Evolutionary conservation across 164 flowering plant genomes (phyloP), one percentile per base, ranked within the genome.

Genomic region (Nymphaea colorata): DNA sequence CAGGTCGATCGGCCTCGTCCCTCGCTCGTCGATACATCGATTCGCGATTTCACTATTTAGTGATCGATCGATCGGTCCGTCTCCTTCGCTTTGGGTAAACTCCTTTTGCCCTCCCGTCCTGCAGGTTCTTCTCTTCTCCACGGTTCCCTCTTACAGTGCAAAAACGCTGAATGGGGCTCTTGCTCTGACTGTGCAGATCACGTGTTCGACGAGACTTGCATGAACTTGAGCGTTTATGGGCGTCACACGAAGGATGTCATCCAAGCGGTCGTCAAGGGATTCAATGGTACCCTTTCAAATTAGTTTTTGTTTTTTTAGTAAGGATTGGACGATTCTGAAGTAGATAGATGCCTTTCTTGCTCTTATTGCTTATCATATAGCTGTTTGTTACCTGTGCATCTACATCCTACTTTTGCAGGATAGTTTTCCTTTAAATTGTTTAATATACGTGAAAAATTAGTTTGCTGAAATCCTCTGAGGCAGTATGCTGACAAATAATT

Each of bases 201-300:
- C n/a, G 79, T 93, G 14, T 91, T 91, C 62, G 79, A 83, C 41
- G 91, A 87, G 68, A 86, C 86, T 3, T 83, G 91, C 57, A 84
- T 68, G 63, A 93, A 87, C 42, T 45, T 12, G 1, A 84, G 89
- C 70, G 93, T 94, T 8, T 94, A 91, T 61, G 73, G 78, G 67
- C 80, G 82, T 69, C 83, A 87, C 6, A 89, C 96, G 0, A 82
- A 77, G 69, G 90, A 89, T 4, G 82, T 94, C 6, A 96, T 91
- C n/a, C 74, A 82, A 5, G 93, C 93, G n/a, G 95, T 95, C 6
- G 90, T 94, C 75, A 78, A 84, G 36, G 98, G 98, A 6, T 94
- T 94, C 70, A 91, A 89, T 61, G 96, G 97, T 91, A 75, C 41
- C 55, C 8, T 2, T 55, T 16, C 36, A 10, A 8, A 16, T 8